These are phyloP conservation scores for Aspergillus bertholletiae DNA, from an alignment of 495 filamentous ascomycete genomes.

Conservation along the genomic window DNA sequence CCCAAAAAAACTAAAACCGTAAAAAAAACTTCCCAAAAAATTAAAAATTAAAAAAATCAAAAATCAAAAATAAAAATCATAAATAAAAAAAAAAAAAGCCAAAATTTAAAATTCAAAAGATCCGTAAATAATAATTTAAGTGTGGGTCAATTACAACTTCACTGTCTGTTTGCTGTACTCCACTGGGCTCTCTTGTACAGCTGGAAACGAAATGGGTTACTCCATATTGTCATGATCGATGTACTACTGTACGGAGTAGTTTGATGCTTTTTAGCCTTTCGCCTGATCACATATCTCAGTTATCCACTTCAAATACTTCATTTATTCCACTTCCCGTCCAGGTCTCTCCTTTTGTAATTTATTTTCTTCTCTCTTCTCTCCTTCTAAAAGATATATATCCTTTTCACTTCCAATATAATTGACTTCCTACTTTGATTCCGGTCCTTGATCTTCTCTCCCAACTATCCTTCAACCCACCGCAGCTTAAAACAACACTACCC, in stretches of 20 bases:
- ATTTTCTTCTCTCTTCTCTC: conserved; percentile 14
- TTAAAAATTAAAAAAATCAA: conserved; percentile 14
- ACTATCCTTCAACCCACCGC: conserved; percentile 1
- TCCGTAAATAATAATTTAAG: not conserved
- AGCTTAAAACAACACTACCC: conserved; percentile 5
- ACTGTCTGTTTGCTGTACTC: conserved; percentile 43
- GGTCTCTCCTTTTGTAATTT: conserved; percentile 17
- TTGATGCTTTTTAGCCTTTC: conserved; percentile 36
- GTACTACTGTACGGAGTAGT: conserved; percentile 23
- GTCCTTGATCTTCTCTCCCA: conserved; percentile 3
- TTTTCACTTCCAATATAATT: not conserved
- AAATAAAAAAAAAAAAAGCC: conserved; percentile 7
- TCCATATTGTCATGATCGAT: conserved; percentile 18
- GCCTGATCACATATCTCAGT: conserved; percentile 39
- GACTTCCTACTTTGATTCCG: conserved; percentile 9
- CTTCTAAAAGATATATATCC: not conserved
- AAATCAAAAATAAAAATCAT: conserved; percentile 1
- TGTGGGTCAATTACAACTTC: conserved; percentile 20
- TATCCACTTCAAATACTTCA: conserved; percentile 38
- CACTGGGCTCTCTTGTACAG: conserved; percentile 32
- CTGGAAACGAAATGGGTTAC: conserved; percentile 40
- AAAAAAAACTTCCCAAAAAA: conserved; percentile 10
- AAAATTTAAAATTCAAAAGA: conserved; percentile 1
- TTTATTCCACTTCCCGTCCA: conserved; percentile 33
- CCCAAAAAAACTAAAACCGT: conserved; percentile 15